Percentiles rank a stretch among this genome's conserved stretches.
Conservation (phyloP, 2,329 filamentous ascomycete genomes). For the Calonectria pseudoturangicola region DNA sequence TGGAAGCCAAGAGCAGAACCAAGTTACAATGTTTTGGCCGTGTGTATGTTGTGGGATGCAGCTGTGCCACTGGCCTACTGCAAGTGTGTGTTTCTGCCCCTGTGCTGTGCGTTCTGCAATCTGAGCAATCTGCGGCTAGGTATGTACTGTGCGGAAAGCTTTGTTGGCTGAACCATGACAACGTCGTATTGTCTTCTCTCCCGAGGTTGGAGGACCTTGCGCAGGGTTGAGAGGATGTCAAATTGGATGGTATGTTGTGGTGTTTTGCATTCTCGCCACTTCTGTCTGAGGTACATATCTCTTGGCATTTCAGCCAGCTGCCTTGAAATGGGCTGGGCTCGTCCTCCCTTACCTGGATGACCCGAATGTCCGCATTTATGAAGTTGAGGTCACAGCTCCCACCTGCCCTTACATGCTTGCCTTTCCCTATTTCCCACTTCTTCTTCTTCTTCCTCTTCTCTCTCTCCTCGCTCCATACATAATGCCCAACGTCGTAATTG, state of each 20-base stretch:
- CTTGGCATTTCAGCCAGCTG: neutral
- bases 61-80: slow-evolving; percentile 17
- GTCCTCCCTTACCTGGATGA: too few species aligned
- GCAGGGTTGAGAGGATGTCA: neutral
- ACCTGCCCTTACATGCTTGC: too few species aligned
- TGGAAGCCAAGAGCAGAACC: neutral
- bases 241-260: neutral
- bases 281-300: neutral
- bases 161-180: neutral
- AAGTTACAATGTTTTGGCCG: neutral
- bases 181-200: neutral
- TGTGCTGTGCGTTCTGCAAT: slow-evolving; percentile 25
- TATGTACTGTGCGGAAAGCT: neutral
- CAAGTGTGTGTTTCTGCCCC: neutral
- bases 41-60: slow-evolving; percentile 1
- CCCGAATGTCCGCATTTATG: too few species aligned
- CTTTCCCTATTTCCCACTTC: too few species aligned
- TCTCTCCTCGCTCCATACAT: too few species aligned
- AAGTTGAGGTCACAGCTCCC: too few species aligned
- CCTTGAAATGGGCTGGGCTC: neutral
- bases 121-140: slow-evolving; percentile 11
- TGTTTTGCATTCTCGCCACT: slow-evolving; percentile 6
- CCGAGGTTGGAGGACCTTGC: neutral
- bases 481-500: too few species aligned
- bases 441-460: too few species aligned